Conservation (phyloP, 1,284 basidiomycete species). For the Kalmanozyma brasiliensis region DNA sequence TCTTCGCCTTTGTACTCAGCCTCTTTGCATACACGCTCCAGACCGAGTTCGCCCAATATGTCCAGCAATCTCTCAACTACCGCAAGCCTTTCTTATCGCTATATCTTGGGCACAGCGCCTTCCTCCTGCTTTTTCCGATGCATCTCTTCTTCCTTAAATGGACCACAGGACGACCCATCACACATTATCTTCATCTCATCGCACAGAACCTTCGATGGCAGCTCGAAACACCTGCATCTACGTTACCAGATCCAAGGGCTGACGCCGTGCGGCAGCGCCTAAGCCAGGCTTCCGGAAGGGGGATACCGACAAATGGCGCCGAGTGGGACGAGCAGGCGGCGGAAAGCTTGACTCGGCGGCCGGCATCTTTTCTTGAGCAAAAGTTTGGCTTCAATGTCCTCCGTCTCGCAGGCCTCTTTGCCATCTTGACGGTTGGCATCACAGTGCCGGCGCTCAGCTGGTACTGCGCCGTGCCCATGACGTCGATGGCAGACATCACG, state of each 20-base stretch:
- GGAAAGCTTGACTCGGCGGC: conserved; percentile 15
- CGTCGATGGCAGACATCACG: conserved; percentile 67
- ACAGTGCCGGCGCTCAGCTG: conserved; percentile 65
- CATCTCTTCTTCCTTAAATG: conserved; percentile 56
- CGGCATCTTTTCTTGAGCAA: conserved; percentile 23
- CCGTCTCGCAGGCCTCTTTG: conserved; percentile 42
- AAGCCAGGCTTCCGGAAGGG: conserved; percentile 36
- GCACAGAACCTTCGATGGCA: conserved; percentile 61
- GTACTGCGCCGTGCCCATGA: conserved; percentile 66
- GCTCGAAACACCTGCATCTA: conserved; percentile 35
- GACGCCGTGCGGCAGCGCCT: conserved; percentile 42
- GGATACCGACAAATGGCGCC: not conserved
- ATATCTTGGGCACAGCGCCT: conserved; percentile 64
- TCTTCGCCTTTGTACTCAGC: conserved; percentile 56
- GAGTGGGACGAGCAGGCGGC: conserved; percentile 4
- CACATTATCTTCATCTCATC: conserved; percentile 56
- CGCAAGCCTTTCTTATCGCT: conserved; percentile 62
- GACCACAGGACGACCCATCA: conserved; percentile 34
- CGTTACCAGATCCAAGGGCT: conserved; percentile 28
- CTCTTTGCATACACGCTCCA: conserved; percentile 64
- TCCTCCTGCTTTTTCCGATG: conserved; percentile 59
- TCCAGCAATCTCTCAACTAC: conserved; percentile 62
- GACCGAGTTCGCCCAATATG: conserved; percentile 66
- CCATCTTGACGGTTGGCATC: conserved; percentile 59
- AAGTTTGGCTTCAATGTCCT: conserved; percentile 39